Evolutionary conservation across 2,329 filamentous ascomycete genomes (phyloP).

Genomic region (Chrysoporthe puriensis): DNA sequence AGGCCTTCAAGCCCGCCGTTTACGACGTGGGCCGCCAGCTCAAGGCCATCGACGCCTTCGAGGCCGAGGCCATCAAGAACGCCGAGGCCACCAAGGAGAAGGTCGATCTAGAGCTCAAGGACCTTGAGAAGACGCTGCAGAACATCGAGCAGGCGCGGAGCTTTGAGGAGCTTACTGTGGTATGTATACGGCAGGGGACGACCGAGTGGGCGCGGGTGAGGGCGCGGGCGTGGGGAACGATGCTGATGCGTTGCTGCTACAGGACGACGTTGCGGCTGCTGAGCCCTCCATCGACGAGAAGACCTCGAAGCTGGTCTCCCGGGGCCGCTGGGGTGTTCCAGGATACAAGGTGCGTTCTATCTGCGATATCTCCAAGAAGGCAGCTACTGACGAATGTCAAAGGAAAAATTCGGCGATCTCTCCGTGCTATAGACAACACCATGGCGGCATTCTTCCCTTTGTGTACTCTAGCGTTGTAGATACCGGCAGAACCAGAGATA

Average conservation of each 20-base stretch:
- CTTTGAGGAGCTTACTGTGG: conserved; percentile 96
- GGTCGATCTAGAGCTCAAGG: conserved; percentile 92
- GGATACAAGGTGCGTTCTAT: conserved; percentile 86
- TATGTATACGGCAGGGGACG: conserved; percentile 57
- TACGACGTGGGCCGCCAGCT: conserved; percentile 94
- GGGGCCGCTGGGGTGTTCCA: conserved; percentile 96
- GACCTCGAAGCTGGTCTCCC: conserved; percentile 90
- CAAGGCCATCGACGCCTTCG: conserved; percentile 97
- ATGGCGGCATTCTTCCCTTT: conserved; percentile 52
- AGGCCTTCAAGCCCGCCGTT: conserved; percentile 84
- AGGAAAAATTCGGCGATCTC: conserved; percentile 99
- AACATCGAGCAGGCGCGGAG: conserved; percentile 97
- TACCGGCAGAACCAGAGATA: conserved; percentile 48
- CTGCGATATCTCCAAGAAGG: not conserved
- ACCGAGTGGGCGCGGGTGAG: not conserved
- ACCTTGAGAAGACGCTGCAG: conserved; percentile 90
- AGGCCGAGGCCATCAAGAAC: conserved; percentile 95
- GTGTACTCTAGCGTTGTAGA: conserved; percentile 75
- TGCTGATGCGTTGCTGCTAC: conserved; percentile 38
- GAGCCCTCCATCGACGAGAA: conserved; percentile 98
- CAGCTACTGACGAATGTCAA: conserved; percentile 49
- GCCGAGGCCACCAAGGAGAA: conserved; percentile 95
- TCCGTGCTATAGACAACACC: conserved; percentile 77
- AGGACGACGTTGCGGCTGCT: conserved; percentile 94
- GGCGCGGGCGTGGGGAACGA: conserved; percentile 26